These are phyloP conservation scores for Kwoniella pini DNA, from an alignment of 768 basidiomycete species.

Conservation along the genomic window DNA sequence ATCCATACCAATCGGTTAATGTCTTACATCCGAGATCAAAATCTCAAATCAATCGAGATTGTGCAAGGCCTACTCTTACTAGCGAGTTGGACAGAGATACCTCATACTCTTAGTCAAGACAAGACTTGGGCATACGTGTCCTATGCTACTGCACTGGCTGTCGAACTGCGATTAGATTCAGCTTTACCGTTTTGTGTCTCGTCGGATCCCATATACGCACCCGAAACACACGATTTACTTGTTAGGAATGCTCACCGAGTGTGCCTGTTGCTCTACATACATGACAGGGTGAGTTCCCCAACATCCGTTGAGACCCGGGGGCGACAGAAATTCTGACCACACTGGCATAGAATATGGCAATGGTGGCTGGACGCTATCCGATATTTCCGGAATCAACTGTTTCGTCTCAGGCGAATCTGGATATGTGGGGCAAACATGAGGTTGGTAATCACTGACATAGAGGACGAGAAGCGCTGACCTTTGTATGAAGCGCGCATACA, in stretches of 20 bases:
- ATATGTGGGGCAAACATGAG: constrained; percentile 14
- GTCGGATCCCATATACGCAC: constrained; percentile 13
- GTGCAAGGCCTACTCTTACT: constrained; percentile 16
- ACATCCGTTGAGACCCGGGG: too few relatives aligned
- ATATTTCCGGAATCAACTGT: constrained; percentile 19
- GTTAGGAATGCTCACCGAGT: constrained; percentile 22
- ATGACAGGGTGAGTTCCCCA: constrained; percentile 15
- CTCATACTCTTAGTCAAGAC: constrained; percentile 9
- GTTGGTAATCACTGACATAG: neutral
- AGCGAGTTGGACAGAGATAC: constrained; percentile 19
- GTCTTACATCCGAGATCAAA: constrained; percentile 9
- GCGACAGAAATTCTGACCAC: too few relatives aligned
- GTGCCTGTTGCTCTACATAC: constrained; percentile 14
- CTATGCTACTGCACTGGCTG: constrained; percentile 16
- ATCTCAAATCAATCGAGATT: constrained; percentile 22
- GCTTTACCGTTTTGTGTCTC: constrained; percentile 18
- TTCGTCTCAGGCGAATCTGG: constrained; percentile 5
- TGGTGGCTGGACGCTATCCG: constrained; percentile 23
- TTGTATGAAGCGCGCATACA: constrained; percentile 6
- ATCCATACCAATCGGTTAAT: constrained; percentile 7
- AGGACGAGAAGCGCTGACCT: neutral
- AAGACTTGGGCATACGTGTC: constrained; percentile 22
- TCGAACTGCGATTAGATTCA: constrained; percentile 18
- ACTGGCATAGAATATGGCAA: constrained; percentile 28
- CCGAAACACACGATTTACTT: constrained; percentile 8